Conservation (phyloP, 768 basidiomycete genomes). For the Dictyophora rubrovolvata region DNA sequence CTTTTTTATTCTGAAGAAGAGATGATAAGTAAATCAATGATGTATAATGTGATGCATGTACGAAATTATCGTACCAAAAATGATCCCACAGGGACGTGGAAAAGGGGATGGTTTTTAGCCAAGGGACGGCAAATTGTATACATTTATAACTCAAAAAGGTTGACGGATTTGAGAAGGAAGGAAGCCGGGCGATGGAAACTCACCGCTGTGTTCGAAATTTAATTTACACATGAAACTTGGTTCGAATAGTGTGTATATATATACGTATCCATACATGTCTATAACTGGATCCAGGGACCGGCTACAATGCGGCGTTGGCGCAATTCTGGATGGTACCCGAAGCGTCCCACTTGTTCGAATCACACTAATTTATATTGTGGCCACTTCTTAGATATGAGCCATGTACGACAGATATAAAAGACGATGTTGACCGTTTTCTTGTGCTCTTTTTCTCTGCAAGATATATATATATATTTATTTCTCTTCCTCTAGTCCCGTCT, state of each 20-base stretch:
- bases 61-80: neutral
- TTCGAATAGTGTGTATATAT: neutral
- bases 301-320: slow-evolving; percentile 3
- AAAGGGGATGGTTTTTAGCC: neutral
- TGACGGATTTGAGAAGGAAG: neutral
- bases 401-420: neutral
- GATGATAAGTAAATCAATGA: neutral
- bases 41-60: neutral
- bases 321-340: neutral
- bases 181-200: neutral
- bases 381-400: neutral
- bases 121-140: neutral
- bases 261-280: neutral
- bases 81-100: neutral
- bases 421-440: neutral
- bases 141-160: neutral
- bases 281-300: slow-evolving; percentile 5
- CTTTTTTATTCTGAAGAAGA: slow-evolving; percentile 47
- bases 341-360: neutral
- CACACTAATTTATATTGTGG: neutral
- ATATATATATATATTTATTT: no score
- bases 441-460: neutral
- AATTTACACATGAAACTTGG: neutral
- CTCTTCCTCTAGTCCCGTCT: neutral
- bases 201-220: neutral